Percentiles rank a stretch among this genome's conserved stretches.
Conservation (phyloP, 1,284 basidiomycete species). For the Tetrapyrgos nigripes region DNA sequence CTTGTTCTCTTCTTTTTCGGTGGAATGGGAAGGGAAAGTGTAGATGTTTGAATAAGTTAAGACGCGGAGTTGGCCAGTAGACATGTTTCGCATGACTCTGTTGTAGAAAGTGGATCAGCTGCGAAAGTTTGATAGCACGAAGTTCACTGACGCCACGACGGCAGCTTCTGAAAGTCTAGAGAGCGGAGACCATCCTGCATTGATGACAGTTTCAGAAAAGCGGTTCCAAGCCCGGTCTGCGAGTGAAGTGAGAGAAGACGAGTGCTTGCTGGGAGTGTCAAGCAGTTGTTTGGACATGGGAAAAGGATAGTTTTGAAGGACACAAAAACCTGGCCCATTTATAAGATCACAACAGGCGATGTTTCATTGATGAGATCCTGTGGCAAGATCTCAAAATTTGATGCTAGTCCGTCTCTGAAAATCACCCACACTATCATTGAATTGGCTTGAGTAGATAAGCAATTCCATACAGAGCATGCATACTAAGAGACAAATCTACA, state of each 20-base stretch:
- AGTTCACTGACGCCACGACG: constrained; percentile 48
- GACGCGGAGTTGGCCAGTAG: constrained; percentile 53
- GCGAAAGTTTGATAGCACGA: constrained; percentile 3
- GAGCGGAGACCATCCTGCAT: constrained; percentile 46
- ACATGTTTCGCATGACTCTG: constrained; percentile 57
- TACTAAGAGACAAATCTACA: too few species aligned
- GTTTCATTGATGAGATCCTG: too few species aligned
- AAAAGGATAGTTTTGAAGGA: constrained; percentile 11
- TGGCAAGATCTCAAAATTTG: not conserved
- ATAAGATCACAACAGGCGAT: too few species aligned
- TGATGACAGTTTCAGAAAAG: constrained; percentile 38
- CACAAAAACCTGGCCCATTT: not conserved
- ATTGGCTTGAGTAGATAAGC: not conserved
- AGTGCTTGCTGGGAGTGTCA: constrained; percentile 46
- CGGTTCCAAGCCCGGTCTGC: constrained; percentile 49
- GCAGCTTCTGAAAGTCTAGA: constrained; percentile 50
- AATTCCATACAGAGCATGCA: too few species aligned
- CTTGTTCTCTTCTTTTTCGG: constrained; percentile 13
- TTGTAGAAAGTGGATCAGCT: constrained; percentile 5
- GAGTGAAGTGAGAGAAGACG: constrained; percentile 47
- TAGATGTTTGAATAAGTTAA: constrained; percentile 51
- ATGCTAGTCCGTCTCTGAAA: not conserved
- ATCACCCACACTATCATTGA: not conserved
- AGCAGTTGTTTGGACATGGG: constrained; percentile 49
- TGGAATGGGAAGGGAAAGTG: constrained; percentile 46